Percentiles rank a stretch among this genome's conserved stretches.
These are phyloP conservation scores for Ottelia alismoides DNA, from an alignment of 106 monocot genomes.

Conservation along the genomic window DNA sequence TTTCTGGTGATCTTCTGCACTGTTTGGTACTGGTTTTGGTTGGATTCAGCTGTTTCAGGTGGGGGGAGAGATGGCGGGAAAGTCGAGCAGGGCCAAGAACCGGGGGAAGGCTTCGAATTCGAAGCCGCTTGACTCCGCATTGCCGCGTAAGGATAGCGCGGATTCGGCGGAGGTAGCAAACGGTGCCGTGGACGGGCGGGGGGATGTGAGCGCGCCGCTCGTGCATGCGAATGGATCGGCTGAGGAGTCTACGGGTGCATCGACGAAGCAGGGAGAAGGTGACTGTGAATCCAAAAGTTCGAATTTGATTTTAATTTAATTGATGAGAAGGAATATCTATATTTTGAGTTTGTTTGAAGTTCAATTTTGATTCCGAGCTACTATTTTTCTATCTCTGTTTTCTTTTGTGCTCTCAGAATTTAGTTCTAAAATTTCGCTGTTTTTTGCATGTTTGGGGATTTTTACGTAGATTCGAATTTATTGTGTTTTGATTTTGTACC, in stretches of 20 bases:
- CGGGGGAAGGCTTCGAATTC: conserved; percentile 28
- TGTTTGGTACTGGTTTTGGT: too few relatives aligned
- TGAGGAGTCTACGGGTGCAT: conserved; percentile 11
- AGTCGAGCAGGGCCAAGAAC: conserved; percentile 53
- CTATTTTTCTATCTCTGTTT: too few relatives aligned
- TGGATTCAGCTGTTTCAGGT: too few relatives aligned
- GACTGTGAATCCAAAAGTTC: neutral
- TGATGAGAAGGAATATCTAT: neutral
- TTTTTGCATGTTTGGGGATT: neutral
- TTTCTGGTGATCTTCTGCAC: too few relatives aligned
- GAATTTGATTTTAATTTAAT: neutral
- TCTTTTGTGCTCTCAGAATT: too few relatives aligned
- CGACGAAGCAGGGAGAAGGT: conserved; percentile 45
- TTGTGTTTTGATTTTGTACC: too few relatives aligned
- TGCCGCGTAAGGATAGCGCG: conserved; percentile 6
- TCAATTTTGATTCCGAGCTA: too few relatives aligned
- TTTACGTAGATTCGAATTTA: neutral
- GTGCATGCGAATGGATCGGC: too few relatives aligned
- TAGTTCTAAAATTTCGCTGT: too few relatives aligned
- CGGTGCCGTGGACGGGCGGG: conserved; percentile 11
- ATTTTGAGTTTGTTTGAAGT: too few relatives aligned
- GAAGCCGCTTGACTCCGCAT: conserved; percentile 17
- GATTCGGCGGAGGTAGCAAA: conserved; percentile 8
- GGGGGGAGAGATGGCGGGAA: conserved; percentile 80
- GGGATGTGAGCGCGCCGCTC: too few relatives aligned